Evolutionary conservation across 148 eudicot species (phyloP).

Genomic region (Polygonum maritimum): DNA sequence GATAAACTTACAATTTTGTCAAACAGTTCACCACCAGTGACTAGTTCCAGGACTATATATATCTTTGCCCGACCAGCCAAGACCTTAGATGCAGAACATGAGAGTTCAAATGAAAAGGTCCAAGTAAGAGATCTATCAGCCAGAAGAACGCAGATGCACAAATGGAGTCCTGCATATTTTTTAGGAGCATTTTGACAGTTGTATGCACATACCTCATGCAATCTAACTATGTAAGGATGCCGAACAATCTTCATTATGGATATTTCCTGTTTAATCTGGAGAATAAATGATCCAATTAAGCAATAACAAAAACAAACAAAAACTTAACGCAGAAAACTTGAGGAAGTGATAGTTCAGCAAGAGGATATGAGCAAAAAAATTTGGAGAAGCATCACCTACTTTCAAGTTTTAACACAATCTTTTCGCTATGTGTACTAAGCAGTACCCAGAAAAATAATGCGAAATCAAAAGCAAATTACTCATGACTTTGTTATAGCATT

Average conservation of each 20-base stretch:
- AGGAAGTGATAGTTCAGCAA: background rate
- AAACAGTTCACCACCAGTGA: slow-evolving; percentile 92
- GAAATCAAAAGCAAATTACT: background rate
- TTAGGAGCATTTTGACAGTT: slow-evolving; percentile 1
- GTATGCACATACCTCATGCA: slow-evolving; percentile 57
- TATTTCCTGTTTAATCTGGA: slow-evolving; percentile 90
- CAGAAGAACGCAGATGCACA: slow-evolving; percentile 1
- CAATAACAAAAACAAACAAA: background rate
- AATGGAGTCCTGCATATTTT: background rate
- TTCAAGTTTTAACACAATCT: background rate
- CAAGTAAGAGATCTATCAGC: background rate
- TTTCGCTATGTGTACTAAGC: background rate
- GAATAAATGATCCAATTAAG: slow-evolving; percentile 16
- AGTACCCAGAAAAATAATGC: background rate
- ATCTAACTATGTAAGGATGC: slow-evolving; percentile 80
- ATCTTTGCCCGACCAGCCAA: slow-evolving; percentile 78
- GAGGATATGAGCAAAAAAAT: background rate
- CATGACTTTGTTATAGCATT: background rate
- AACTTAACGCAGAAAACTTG: background rate
- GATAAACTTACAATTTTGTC: slow-evolving; percentile 78
- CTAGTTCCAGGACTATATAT: slow-evolving; percentile 85
- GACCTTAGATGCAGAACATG: slow-evolving; percentile 40
- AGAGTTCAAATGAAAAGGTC: background rate
- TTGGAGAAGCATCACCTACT: background rate
- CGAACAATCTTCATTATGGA: slow-evolving; percentile 97